Evolutionary conservation across 176 grass and related monocot species (phyloP).

Genomic region (Oryza brachyantha): DNA sequence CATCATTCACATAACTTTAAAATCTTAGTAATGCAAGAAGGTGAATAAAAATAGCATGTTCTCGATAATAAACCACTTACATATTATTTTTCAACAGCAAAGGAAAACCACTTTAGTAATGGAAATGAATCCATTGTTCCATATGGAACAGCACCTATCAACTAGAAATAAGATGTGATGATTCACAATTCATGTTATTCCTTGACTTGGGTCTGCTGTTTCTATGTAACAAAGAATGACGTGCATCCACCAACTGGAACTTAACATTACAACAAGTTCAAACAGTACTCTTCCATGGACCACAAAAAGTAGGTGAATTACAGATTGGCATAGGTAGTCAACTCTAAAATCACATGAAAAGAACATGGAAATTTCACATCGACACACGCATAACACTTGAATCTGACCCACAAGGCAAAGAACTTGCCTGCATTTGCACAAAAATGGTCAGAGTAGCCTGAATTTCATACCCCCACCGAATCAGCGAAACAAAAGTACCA

Average conservation of each 20-base stretch:
- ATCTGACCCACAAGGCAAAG: background rate
- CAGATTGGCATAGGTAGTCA: background rate
- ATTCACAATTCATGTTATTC: background rate
- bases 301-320: background rate
- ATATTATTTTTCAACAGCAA: background rate
- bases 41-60: background rate
- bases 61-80: background rate
- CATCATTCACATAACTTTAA: background rate
- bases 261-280: background rate
- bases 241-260: background rate
- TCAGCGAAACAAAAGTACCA: background rate
- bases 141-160: background rate
- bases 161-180: background rate
- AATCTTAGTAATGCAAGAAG: conserved; percentile 6
- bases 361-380: background rate
- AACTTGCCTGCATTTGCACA: background rate
- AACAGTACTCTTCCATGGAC: background rate
- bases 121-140: background rate
- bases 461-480: background rate
- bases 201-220: background rate
- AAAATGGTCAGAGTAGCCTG: background rate
- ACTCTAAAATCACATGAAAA: background rate
- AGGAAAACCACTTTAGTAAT: background rate
- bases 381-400: background rate
- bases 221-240: background rate